These are phyloP conservation scores for Penicillium simplicissimum DNA, from an alignment of 495 filamentous ascomycete species.

Conservation along the genomic window DNA sequence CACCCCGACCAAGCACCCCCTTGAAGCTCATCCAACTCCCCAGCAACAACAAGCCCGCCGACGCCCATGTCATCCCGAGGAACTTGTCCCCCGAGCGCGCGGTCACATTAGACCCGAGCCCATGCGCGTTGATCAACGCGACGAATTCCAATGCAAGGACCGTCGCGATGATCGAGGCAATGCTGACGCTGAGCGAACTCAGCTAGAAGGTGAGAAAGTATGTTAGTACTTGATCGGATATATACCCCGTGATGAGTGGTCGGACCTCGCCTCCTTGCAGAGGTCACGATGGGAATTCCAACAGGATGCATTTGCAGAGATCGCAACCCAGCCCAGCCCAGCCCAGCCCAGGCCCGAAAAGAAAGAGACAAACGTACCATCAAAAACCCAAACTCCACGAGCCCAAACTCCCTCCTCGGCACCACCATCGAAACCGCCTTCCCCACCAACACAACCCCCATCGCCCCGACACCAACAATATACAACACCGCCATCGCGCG, in stretches of 20 bases:
- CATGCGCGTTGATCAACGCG: conserved; percentile 59
- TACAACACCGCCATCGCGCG: conserved; percentile 66
- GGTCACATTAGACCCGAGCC: conserved; percentile 52
- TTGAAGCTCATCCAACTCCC: conserved; percentile 31
- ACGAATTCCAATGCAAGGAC: conserved; percentile 58
- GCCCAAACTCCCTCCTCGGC: conserved; percentile 19
- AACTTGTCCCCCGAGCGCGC: conserved; percentile 58
- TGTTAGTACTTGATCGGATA: background rate
- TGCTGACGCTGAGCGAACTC: conserved; percentile 47
- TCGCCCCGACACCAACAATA: conserved; percentile 58
- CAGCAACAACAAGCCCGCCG: conserved; percentile 51
- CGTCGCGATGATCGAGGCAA: conserved; percentile 67
- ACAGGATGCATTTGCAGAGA: too few species aligned
- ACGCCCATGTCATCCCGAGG: conserved; percentile 61
- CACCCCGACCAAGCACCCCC: conserved; percentile 30
- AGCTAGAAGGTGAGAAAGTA: conserved; percentile 29
- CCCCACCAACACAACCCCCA: conserved; percentile 56
- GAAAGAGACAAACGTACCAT: conserved; percentile 32
- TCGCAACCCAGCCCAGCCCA: background rate
- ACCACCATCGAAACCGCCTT: conserved; percentile 17
- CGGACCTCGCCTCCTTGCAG: background rate
- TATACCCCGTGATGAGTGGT: background rate
- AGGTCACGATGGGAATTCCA: background rate
- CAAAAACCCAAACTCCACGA: conserved; percentile 32
- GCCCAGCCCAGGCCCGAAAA: background rate